phyloP scores from a whole-genome alignment of 345 rosid genomes.

The Populus ilicifolia region DNA sequence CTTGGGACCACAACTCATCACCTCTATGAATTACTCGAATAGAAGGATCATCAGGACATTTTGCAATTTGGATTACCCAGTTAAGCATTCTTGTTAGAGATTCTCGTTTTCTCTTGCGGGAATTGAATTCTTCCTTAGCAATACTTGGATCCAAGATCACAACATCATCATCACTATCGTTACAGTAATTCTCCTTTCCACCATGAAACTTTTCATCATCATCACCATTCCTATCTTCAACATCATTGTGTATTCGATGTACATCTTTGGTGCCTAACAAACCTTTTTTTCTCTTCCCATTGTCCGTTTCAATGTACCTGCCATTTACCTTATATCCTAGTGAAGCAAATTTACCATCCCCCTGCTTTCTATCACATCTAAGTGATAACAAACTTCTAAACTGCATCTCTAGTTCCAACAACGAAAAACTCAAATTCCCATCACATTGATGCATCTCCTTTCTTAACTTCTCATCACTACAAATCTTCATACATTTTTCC shows the following conservation, averaged over 20 bases:
- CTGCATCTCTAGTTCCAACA: conserved; percentile 40
- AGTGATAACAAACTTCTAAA: conserved; percentile 41
- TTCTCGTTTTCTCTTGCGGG: conserved; percentile 44
- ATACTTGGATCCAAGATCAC: conserved; percentile 7
- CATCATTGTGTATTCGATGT: conserved; percentile 8
- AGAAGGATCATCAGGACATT: conserved; percentile 42
- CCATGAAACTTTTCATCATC: conserved; percentile 15
- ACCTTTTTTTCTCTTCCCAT: conserved; percentile 12
- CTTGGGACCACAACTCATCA: conserved; percentile 43
- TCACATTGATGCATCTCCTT: conserved; percentile 18
- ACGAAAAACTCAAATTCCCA: conserved; percentile 24
- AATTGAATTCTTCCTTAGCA: conserved; percentile 14
- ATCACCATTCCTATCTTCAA: conserved; percentile 19
- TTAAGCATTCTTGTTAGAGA: conserved; percentile 46
- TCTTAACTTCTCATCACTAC: conserved; percentile 22
- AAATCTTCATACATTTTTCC: conserved; percentile 44
- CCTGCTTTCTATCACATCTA: conserved; percentile 15
- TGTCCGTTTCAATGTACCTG: conserved; percentile 1
- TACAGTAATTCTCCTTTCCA: conserved; percentile 1
- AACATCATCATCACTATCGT: conserved; percentile 8
- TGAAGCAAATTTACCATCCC: conserved; percentile 22
- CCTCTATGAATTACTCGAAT: conserved; percentile 33
- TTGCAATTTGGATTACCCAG: conserved; percentile 61
- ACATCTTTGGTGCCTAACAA: conserved; percentile 14
- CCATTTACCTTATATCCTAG: conserved; percentile 14